These are phyloP conservation scores for Arthrinium phaeospermum DNA, from an alignment of 2,329 filamentous ascomycete genomes.

Conservation along the genomic window DNA sequence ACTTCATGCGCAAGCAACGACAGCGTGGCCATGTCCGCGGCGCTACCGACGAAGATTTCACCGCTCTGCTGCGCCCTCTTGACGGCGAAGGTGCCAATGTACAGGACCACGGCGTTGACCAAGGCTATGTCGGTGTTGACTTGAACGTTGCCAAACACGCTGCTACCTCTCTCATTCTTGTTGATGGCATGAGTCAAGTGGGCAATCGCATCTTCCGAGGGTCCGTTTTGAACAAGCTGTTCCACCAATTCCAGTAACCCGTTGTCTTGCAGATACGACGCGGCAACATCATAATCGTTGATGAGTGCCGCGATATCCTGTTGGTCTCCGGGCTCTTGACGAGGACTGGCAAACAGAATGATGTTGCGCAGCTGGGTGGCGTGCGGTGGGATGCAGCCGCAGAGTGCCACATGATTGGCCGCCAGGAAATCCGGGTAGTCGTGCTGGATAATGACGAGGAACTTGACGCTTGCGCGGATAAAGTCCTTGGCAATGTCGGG, in stretches of 20 bases:
- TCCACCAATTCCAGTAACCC: slow-evolving; percentile 67
- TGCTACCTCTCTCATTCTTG: slow-evolving; percentile 60
- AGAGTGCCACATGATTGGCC: slow-evolving; percentile 83
- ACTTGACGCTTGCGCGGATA: slow-evolving; percentile 82
- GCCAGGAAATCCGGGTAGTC: slow-evolving; percentile 94
- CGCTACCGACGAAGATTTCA: slow-evolving; percentile 67
- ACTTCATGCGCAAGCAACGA: slow-evolving; percentile 79
- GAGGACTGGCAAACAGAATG: slow-evolving; percentile 73
- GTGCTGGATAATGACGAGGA: slow-evolving; percentile 85
- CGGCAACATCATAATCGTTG: slow-evolving; percentile 68
- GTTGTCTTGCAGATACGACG: slow-evolving; percentile 57
- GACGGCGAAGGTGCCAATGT: slow-evolving; percentile 78
- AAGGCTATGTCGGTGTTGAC: slow-evolving; percentile 73
- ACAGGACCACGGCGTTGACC: slow-evolving; percentile 82
- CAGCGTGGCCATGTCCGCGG: slow-evolving; percentile 74
- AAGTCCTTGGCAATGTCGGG: slow-evolving; percentile 77
- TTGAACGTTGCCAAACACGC: slow-evolving; percentile 69
- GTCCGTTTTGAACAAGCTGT: slow-evolving; percentile 63
- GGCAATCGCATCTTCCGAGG: slow-evolving; percentile 74
- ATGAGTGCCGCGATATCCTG: slow-evolving; percentile 79
- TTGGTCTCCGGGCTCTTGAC: slow-evolving; percentile 77
- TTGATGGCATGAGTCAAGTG: slow-evolving; percentile 78
- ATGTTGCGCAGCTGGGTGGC: slow-evolving; percentile 89
- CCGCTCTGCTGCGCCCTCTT: slow-evolving; percentile 63
- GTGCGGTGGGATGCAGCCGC: slow-evolving; percentile 79